Evolutionary conservation across 305 asterid genomes (phyloP).

Genomic region (Solanum hybrid): DNA sequence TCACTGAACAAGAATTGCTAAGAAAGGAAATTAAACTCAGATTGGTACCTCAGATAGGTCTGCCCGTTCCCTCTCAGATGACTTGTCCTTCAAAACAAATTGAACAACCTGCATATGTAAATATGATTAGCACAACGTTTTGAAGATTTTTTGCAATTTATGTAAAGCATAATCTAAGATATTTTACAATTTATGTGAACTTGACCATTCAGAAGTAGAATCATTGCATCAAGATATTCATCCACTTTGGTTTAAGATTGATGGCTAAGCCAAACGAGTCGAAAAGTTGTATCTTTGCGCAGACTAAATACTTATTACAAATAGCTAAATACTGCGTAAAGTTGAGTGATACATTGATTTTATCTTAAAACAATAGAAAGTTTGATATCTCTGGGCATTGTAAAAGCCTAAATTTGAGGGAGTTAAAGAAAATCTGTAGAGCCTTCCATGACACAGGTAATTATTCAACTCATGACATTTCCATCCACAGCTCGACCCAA

Average conservation of each 20-base stretch:
- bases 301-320: neutral
- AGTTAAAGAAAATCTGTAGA: neutral
- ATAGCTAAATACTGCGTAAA: neutral
- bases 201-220: neutral
- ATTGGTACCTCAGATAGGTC: constrained; percentile 55
- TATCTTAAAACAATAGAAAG: neutral
- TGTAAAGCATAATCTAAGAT: neutral
- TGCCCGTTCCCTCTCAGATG: constrained; percentile 38
- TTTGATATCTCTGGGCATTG: neutral
- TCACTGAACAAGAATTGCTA: neutral
- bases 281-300: neutral
- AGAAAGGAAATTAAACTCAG: neutral
- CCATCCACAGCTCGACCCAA: neutral
- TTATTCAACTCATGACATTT: neutral
- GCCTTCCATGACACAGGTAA: neutral
- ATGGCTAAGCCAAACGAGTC: neutral
- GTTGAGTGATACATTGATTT: neutral
- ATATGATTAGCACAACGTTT: neutral
- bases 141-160: neutral
- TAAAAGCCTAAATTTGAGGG: neutral
- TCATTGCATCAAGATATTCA: neutral
- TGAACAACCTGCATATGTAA: constrained; percentile 59
- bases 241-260: neutral
- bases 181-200: neutral
- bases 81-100: constrained; percentile 48